Evolutionary conservation across 2,329 filamentous ascomycete species (phyloP).

Genomic region (Nannizzia gypsea): DNA sequence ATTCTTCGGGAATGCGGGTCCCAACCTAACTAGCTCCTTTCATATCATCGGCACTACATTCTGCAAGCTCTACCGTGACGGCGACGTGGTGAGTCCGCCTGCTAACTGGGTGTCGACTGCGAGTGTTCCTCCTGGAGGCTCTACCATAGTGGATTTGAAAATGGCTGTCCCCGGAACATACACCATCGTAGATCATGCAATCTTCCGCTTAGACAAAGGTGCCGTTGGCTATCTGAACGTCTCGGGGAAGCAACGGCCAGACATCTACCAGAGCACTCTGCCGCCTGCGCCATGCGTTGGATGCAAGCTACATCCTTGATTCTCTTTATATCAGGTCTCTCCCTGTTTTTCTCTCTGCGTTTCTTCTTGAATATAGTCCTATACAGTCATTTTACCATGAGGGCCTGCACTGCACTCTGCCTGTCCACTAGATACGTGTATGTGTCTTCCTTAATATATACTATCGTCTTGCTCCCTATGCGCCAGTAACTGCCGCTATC

Average conservation of each 20-base stretch:
- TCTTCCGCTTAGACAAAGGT: conserved; percentile 26
- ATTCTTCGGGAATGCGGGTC: conserved; percentile 28
- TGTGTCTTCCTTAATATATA: too few relatives aligned
- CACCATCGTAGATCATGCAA: conserved; percentile 26
- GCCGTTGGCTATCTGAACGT: conserved; percentile 28
- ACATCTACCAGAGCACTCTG: conserved; percentile 20
- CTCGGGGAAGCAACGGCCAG: conserved; percentile 20
- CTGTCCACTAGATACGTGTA: too few relatives aligned
- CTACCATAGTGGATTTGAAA: conserved; percentile 24
- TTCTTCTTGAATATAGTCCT: not conserved
- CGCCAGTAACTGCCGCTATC: too few relatives aligned
- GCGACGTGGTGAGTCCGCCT: conserved; percentile 24
- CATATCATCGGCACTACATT: conserved; percentile 25
- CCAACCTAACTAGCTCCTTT: conserved; percentile 26
- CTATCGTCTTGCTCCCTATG: too few relatives aligned
- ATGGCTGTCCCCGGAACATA: conserved; percentile 26
- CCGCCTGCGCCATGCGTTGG: conserved; percentile 22
- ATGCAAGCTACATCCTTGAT: conserved; percentile 24
- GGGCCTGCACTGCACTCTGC: too few relatives aligned
- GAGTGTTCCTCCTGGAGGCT: conserved; percentile 20
- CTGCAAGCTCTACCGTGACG: conserved; percentile 22
- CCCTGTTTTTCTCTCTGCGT: not conserved
- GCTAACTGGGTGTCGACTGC: conserved; percentile 20
- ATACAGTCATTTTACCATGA: not conserved
- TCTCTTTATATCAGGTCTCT: not conserved